Evolutionary conservation across 192 early-diverging fungal genomes (phyloP), one percentile per base, ranked within the genome.

Genomic region (Obelidium mucronatum): DNA sequence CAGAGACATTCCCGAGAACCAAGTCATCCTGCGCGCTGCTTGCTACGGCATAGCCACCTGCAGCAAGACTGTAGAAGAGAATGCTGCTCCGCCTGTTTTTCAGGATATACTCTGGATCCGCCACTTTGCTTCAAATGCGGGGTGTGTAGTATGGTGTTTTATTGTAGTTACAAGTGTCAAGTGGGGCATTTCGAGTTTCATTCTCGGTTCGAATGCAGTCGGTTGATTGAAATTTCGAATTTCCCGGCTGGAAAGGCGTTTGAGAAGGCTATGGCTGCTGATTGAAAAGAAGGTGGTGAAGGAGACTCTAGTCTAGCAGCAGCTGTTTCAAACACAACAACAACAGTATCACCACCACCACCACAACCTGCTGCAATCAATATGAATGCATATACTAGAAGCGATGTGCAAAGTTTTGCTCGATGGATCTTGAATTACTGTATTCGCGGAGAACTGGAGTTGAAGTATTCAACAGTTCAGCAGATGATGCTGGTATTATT

Each of bases 391-490:
- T 65, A 65, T 40, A 11, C 5, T 28, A 28, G 63, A 6, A 28
- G 6, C 40, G 40, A 34, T 19, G 28, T 65, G 8, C 5, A 37
- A 4, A 13, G 8, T 28, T n/a, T 69, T 31, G 1, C 67, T 11
- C 67, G 67, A 6, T 69, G 67, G 67, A 22, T 53, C 1, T 48
- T 69, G 30, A 35, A 26, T 1, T 44, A 52, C 42, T 69, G 67
- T 4, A 52, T 69, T 17, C 67, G 67, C 26, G 52, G 19, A 0
- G 17, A 33, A n/a, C 8, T 69, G 13, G 67, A 69, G 34, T 19
- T 6, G 33, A 11, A 65, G 15, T 65, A n/a, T n/a, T n/a, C n/a
- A n/a, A n/a, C n/a, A n/a, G n/a, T n/a, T n/a, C n/a, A n/a, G n/a
- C n/a, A n/a, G n/a, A n/a, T n/a, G n/a, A n/a, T n/a, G n/a, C n/a